Evolutionary conservation across 2,329 filamentous ascomycete species (phyloP), one percentile per base, ranked within the genome.

Genomic region (Aureobasidium musti): DNA sequence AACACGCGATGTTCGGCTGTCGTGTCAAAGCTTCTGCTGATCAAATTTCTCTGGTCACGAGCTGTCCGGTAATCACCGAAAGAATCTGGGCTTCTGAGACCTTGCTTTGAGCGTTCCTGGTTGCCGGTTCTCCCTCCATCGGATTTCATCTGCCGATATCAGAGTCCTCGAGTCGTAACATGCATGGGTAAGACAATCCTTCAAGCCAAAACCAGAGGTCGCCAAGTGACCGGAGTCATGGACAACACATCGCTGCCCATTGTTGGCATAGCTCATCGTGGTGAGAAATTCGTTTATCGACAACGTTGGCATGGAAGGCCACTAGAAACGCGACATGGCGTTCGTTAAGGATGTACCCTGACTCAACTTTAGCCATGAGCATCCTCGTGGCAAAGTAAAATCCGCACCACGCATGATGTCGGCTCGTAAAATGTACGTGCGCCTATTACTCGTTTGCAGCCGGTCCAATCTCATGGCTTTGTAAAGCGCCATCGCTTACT

Each of bases 331-430:
- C 41, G 43, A 61, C 17, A 47, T 49, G 37, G 57, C 57, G 43
- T 28, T 49, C 19, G 11, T 17, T 30, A 45, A 41, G 54, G 26
- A 28, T 21, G 41, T 61, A 35, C 57, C 43, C 43, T 61, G 57
- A 61, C 43, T 61, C 30, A 6, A 39, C 43, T 17, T 5, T 17
- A 39, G 59, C 59, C 59, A 52, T 13, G 45, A 14, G 17, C 35
- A 21, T n/a, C 45, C 59, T 63, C 59, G 59, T 63, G 59, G 45
- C 45, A 63, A 52, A 63, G 45, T 23, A 39, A 41, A 63, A 63
- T 41, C 33, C 59, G n/a, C 47, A 35, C 35, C 33, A 23, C 45
- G 45, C 59, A 14, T 41, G 30, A 11, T 39, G 33, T 47, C 47
- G 45, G 59, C 59, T 52, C 21, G 45, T 14, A 11, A 41, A 63